These are phyloP conservation scores for Cladophialophora chaetospira DNA, from an alignment of 2,329 filamentous ascomycete genomes.

Conservation along the genomic window DNA sequence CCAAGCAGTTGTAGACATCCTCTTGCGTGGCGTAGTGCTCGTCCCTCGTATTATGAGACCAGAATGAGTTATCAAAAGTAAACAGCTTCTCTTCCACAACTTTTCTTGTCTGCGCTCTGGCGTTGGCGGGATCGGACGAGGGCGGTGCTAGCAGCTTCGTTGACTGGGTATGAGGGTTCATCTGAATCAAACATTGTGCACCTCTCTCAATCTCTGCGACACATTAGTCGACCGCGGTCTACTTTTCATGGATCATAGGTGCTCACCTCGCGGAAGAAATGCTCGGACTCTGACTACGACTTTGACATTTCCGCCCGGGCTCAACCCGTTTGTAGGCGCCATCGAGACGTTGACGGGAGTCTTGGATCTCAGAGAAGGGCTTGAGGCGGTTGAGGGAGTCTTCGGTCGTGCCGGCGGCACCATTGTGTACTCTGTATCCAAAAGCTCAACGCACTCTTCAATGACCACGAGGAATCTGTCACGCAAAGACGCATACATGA, in stretches of 20 bases:
- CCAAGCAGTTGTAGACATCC: constrained; percentile 89
- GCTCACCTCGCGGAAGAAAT: constrained; percentile 73
- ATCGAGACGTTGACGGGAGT: constrained; percentile 63
- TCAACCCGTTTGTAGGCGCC: constrained; percentile 50
- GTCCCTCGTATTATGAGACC: constrained; percentile 81
- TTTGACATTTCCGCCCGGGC: constrained; percentile 71
- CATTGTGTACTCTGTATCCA: constrained; percentile 20
- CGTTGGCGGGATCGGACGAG: constrained; percentile 49
- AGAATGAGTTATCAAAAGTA: constrained; percentile 97
- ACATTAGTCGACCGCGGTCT: neutral
- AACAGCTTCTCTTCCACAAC: constrained; percentile 85
- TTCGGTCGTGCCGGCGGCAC: constrained; percentile 29
- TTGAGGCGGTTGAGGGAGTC: constrained; percentile 68
- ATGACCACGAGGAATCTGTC: constrained; percentile 24
- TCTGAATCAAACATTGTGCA: constrained; percentile 82
- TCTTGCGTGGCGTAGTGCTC: constrained; percentile 88
- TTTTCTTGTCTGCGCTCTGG: constrained; percentile 68
- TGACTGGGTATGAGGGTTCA: constrained; percentile 84
- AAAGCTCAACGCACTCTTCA: constrained; percentile 26
- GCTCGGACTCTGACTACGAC: constrained; percentile 80
- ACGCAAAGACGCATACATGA: constrained; percentile 29
- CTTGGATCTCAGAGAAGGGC: constrained; percentile 73
- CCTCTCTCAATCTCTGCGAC: constrained; percentile 74
- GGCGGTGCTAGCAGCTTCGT: constrained; percentile 77
- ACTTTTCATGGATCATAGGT: neutral